phyloP scores from a whole-genome alignment of 2,329 filamentous ascomycete genomes.

The Alternaria hordeiaustralica region DNA sequence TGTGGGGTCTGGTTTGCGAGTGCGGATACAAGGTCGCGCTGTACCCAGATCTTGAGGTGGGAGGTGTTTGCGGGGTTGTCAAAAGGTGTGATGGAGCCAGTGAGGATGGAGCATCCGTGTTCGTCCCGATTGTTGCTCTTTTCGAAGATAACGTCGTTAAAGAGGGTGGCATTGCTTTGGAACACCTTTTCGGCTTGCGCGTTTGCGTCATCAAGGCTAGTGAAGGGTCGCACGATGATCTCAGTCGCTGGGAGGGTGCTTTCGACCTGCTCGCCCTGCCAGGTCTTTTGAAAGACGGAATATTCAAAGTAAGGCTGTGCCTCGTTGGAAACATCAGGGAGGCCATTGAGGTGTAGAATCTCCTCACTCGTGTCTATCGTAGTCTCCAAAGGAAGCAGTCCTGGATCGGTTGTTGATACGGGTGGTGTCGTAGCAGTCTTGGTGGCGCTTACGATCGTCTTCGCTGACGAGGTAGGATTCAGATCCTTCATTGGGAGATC shows the following conservation, averaged over 20 bases:
- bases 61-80: constrained; percentile 16
- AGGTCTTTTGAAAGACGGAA: constrained; percentile 24
- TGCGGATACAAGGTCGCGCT: constrained; percentile 18
- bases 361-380: background rate
- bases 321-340: background rate
- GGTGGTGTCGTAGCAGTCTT: background rate
- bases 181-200: constrained; percentile 19
- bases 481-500: background rate
- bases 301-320: constrained; percentile 37
- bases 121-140: constrained; percentile 14
- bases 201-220: constrained; percentile 25
- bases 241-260: background rate
- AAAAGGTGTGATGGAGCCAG: constrained; percentile 11
- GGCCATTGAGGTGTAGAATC: background rate
- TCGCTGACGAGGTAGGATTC: background rate
- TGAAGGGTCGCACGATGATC: constrained; percentile 13
- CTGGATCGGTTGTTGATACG: background rate
- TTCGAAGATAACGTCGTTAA: constrained; percentile 3
- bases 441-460: background rate
- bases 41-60: constrained; percentile 26
- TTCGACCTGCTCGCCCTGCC: constrained; percentile 10
- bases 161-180: constrained; percentile 3
- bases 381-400: background rate
- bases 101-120: constrained; percentile 12
- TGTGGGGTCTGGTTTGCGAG: constrained; percentile 13